Conservation (phyloP, 352 stramenopile species). For the Phytophthora sp. region DNA sequence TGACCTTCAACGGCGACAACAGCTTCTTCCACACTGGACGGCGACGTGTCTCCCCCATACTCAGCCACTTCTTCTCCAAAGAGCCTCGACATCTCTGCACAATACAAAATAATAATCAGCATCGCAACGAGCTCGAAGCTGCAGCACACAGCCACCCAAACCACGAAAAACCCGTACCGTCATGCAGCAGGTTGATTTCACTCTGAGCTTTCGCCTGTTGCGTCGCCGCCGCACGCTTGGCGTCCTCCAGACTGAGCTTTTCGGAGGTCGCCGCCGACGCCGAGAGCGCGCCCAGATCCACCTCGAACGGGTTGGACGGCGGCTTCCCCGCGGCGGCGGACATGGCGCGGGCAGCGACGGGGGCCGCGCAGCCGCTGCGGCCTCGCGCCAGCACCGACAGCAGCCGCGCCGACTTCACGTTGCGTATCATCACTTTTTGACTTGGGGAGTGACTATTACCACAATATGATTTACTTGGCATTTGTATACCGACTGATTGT, state of each 20-base stretch:
- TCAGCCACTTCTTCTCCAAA: constrained; percentile 58
- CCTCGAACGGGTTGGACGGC: constrained; percentile 55
- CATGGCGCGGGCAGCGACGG: background rate
- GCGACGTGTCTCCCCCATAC: constrained; percentile 22
- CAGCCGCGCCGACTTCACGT: background rate
- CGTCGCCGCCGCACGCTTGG: constrained; percentile 17
- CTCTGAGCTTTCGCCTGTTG: constrained; percentile 24
- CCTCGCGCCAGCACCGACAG: background rate
- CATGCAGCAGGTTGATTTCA: constrained; percentile 54
- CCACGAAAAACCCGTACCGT: constrained; percentile 20
- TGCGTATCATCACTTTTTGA: too few species aligned
- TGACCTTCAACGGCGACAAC: background rate
- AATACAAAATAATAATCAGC: background rate
- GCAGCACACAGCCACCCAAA: background rate
- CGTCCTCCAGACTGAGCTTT: constrained; percentile 18
- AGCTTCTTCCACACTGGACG: constrained; percentile 6
- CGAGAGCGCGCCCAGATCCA: constrained; percentile 43
- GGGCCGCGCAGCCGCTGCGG: background rate
- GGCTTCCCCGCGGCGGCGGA: constrained; percentile 2
- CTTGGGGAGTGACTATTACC: too few species aligned
- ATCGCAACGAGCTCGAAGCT: too few species aligned
- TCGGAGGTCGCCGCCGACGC: constrained; percentile 3
- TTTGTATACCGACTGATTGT: too few species aligned
- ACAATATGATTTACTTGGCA: too few species aligned
- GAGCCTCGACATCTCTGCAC: constrained; percentile 51